A percentile compares a stretch with the other conserved stretches of the same genome.
Conservation (phyloP, 352 stramenopile genomes). For the Globisporangium emineosum region DNA sequence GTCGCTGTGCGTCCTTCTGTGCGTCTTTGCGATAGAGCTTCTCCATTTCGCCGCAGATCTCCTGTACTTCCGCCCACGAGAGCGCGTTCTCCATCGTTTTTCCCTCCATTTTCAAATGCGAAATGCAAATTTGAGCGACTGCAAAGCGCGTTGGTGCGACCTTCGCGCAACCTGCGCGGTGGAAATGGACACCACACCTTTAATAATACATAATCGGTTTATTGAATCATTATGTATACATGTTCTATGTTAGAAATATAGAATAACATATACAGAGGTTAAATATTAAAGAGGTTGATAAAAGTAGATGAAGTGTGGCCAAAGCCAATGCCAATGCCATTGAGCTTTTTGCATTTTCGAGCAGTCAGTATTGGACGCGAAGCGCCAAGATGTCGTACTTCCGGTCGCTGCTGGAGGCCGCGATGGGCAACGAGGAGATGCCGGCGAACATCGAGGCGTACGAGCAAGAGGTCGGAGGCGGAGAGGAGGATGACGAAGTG, state of each 20-base stretch:
- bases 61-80: conserved; percentile 63
- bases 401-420: conserved; percentile 77
- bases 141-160: conserved; percentile 18
- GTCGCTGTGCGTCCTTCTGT: conserved; percentile 47
- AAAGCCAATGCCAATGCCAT: conserved; percentile 7
- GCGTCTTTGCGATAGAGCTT: conserved; percentile 60
- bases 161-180: conserved; percentile 22
- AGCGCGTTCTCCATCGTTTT: conserved; percentile 26
- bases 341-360: neutral
- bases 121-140: conserved; percentile 1
- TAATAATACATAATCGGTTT: neutral
- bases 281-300: neutral
- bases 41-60: conserved; percentile 67
- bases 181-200: neutral
- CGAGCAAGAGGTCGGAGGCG: conserved; percentile 22
- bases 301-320: neutral
- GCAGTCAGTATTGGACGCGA: neutral
- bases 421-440: conserved; percentile 65
- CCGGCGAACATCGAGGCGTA: conserved; percentile 48
- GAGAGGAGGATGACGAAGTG: conserved; percentile 25
- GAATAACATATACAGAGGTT: neutral
- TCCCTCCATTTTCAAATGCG: conserved; percentile 29
- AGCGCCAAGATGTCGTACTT: conserved; percentile 66
- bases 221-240: neutral
- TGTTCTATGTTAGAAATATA: neutral